Percentiles rank a stretch among this genome's conserved stretches.
Conservation (phyloP, 768 basidiomycete genomes). For the Mycena belliarum region DNA sequence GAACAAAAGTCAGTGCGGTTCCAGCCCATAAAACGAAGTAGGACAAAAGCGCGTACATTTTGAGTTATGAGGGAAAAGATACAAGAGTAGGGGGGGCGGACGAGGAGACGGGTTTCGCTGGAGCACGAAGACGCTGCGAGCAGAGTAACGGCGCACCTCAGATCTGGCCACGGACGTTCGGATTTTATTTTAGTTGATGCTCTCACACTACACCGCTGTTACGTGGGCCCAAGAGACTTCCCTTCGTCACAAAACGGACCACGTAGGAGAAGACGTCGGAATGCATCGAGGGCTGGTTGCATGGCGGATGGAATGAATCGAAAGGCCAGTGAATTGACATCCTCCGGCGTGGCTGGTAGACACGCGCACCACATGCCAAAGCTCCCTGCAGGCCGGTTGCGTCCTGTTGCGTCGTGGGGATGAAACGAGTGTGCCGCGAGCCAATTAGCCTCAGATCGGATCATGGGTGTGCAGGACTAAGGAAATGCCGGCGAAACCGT, state of each 20-base stretch:
- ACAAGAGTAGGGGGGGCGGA: constrained; percentile 1
- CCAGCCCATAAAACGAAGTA: not conserved
- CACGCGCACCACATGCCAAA: not conserved
- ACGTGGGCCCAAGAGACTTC: constrained; percentile 16
- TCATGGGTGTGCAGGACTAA: constrained; percentile 1
- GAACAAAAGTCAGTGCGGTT: not conserved
- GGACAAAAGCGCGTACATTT: constrained; percentile 2
- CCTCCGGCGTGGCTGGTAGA: constrained; percentile 2
- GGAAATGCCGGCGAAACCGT: constrained; percentile 13
- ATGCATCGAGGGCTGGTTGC: not conserved
- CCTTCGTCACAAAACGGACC: constrained; percentile 11
- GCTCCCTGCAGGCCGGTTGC: not conserved
- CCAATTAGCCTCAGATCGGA: constrained; percentile 19
- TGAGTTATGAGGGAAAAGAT: constrained; percentile 1
- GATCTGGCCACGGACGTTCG: constrained; percentile 16
- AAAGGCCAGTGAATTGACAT: not conserved
- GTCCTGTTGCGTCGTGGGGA: constrained; percentile 2
- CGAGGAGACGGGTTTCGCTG: not conserved
- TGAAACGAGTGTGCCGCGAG: constrained; percentile 18
- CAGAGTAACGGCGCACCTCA: constrained; percentile 19
- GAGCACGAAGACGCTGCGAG: constrained; percentile 10
- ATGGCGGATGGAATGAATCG: constrained; percentile 1
- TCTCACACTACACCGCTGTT: constrained; percentile 15
- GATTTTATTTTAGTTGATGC: constrained; percentile 22
- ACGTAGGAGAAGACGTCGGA: constrained; percentile 18